phyloP scores from a whole-genome alignment of 1,284 basidiomycete species.

The Dichomitus squalens region DNA sequence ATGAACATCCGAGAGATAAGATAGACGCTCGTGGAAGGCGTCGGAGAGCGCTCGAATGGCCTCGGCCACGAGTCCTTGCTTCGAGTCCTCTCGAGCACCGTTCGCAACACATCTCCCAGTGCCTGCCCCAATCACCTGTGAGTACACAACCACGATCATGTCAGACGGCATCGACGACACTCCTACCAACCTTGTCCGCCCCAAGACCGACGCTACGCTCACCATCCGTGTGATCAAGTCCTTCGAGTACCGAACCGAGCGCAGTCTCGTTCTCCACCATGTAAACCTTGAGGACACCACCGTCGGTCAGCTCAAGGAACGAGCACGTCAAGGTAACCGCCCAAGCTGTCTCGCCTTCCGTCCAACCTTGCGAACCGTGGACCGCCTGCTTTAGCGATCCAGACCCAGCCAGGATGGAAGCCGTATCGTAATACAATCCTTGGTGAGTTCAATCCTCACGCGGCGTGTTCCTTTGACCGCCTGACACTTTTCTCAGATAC shows the following conservation, averaged over 20 bases:
- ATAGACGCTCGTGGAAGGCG: too few species aligned
- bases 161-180: slow-evolving; percentile 49
- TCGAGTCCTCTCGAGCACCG: too few species aligned
- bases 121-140: too few species aligned
- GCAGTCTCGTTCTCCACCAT: slow-evolving; percentile 82
- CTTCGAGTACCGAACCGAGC: slow-evolving; percentile 91
- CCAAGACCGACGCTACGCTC: slow-evolving; percentile 76
- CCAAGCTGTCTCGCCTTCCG: slow-evolving; percentile 8
- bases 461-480: background rate
- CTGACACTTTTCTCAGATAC: slow-evolving; percentile 62
- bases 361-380: background rate
- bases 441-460: slow-evolving; percentile 45
- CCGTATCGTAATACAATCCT: slow-evolving; percentile 75
- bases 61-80: too few species aligned
- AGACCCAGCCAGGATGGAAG: slow-evolving; percentile 81
- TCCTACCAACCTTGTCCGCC: slow-evolving; percentile 67
- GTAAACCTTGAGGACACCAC: slow-evolving; percentile 82
- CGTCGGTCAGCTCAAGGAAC: slow-evolving; percentile 76
- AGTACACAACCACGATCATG: slow-evolving; percentile 26
- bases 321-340: slow-evolving; percentile 59
- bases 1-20: too few species aligned
- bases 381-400: slow-evolving; percentile 52
- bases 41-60: too few species aligned
- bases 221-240: slow-evolving; percentile 96
- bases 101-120: too few species aligned